Evolutionary conservation across 257 asterid species (phyloP).

Genomic region (Jasminum sambac): DNA sequence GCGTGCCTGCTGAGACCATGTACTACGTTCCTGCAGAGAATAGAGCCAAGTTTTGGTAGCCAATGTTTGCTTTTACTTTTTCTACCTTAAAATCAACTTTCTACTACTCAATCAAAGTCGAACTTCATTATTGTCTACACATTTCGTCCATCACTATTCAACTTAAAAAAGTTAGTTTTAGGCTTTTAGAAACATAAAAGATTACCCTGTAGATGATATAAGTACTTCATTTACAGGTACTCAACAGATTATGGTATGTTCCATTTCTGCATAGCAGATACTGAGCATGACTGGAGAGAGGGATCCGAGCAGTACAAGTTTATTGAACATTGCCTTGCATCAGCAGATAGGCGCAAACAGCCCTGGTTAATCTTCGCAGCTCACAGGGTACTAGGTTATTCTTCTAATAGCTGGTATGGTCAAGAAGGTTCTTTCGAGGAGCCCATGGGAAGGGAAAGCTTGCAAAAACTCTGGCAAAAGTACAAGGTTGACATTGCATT

Average conservation of each 20-base stretch:
- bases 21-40: constrained; percentile 48
- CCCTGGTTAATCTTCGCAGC: constrained; percentile 48
- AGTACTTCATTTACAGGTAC: constrained; percentile 28
- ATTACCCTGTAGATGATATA: not conserved
- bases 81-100: too few species aligned
- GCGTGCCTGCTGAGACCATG: constrained; percentile 54
- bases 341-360: constrained; percentile 40
- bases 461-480: constrained; percentile 48
- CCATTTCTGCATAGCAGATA: constrained; percentile 41
- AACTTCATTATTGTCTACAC: not conserved
- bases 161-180: too few species aligned
- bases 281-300: constrained; percentile 50
- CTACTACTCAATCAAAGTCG: not conserved
- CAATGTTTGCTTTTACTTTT: not conserved
- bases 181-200: too few species aligned
- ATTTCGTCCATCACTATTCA: not conserved
- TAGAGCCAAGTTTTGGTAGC: constrained; percentile 54
- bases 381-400: constrained; percentile 47
- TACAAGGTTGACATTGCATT: constrained; percentile 45
- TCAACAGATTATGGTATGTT: constrained; percentile 49
- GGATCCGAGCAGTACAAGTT: constrained; percentile 43
- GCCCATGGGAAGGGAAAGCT: constrained; percentile 51
- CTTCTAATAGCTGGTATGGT: constrained; percentile 36
- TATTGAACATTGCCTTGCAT: constrained; percentile 37
- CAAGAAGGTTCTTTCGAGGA: constrained; percentile 43